Percentiles rank a stretch among this genome's conserved stretches.
These are phyloP conservation scores for Graphilbum sp. DNA, from an alignment of 2,329 filamentous ascomycete species.

Conservation along the genomic window DNA sequence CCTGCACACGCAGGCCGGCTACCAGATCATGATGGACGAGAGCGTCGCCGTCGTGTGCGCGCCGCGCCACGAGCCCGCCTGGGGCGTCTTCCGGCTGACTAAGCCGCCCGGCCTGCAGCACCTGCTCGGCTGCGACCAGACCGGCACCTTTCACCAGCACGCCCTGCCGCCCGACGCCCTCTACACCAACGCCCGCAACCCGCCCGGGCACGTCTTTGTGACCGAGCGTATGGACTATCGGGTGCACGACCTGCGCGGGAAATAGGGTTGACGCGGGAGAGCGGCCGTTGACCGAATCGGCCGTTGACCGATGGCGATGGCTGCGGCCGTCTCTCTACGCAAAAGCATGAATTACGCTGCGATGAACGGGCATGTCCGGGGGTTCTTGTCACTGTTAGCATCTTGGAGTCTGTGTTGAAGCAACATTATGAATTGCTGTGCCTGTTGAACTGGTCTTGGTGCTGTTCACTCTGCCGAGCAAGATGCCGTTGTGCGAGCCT, in stretches of 20 bases:
- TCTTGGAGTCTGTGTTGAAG: too few species aligned
- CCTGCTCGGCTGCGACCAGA: slow-evolving; percentile 64
- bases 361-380: too few species aligned
- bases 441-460: too few species aligned
- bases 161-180: slow-evolving; percentile 39
- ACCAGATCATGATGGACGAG: slow-evolving; percentile 92
- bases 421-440: too few species aligned
- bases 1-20: slow-evolving; percentile 82
- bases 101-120: slow-evolving; percentile 79
- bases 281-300: not conserved
- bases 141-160: slow-evolving; percentile 71
- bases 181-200: slow-evolving; percentile 58
- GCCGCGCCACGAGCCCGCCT: slow-evolving; percentile 63
- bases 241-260: slow-evolving; percentile 33
- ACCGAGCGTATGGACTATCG: slow-evolving; percentile 46
- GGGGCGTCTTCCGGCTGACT: slow-evolving; percentile 84
- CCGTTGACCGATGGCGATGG: too few species aligned
- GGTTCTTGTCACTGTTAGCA: too few species aligned
- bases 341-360: too few species aligned
- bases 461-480: too few species aligned
- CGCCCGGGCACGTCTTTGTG: slow-evolving; percentile 53
- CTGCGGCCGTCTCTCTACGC: too few species aligned
- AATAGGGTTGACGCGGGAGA: too few species aligned
- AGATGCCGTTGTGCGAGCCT: too few species aligned
- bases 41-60: slow-evolving; percentile 95